These are phyloP conservation scores for Neurospora sp. DNA, from an alignment of 495 filamentous ascomycete species.

Conservation along the genomic window DNA sequence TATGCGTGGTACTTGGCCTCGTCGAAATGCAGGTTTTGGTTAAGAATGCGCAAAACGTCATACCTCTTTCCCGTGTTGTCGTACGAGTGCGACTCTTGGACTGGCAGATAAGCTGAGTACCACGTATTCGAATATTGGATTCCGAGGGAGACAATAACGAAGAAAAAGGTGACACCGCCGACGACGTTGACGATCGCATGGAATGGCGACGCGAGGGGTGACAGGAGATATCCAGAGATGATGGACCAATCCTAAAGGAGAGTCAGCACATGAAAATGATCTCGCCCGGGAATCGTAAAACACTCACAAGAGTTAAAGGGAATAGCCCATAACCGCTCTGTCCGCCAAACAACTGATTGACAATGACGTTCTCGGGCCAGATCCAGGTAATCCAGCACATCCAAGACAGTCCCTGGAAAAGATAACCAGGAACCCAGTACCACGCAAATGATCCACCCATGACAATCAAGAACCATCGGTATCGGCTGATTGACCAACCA, in stretches of 20 bases:
- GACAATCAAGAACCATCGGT: constrained; percentile 54
- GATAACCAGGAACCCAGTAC: constrained; percentile 52
- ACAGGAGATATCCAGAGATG: constrained; percentile 53
- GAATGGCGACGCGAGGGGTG: constrained; percentile 60
- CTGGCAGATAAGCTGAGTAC: constrained; percentile 50
- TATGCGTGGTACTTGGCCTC: constrained; percentile 44
- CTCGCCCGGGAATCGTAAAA: background rate
- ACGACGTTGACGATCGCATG: constrained; percentile 53
- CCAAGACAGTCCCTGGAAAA: constrained; percentile 46
- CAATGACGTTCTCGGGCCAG: constrained; percentile 49
- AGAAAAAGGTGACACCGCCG: constrained; percentile 44
- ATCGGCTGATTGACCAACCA: constrained; percentile 57
- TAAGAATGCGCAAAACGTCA: constrained; percentile 43
- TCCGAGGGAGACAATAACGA: constrained; percentile 38
- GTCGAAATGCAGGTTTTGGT: constrained; percentile 38
- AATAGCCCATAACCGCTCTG: constrained; percentile 49
- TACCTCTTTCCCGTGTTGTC: constrained; percentile 51
- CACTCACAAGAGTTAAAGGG: constrained; percentile 39
- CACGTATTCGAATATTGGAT: constrained; percentile 57
- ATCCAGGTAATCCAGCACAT: constrained; percentile 57
- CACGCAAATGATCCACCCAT: constrained; percentile 40
- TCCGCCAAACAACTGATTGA: constrained; percentile 63
- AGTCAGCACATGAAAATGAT: background rate
- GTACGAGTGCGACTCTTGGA: constrained; percentile 45
- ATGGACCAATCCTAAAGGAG: constrained; percentile 47